Conservation (phyloP, 768 basidiomycete genomes). For the Tulasnella sp. region DNA sequence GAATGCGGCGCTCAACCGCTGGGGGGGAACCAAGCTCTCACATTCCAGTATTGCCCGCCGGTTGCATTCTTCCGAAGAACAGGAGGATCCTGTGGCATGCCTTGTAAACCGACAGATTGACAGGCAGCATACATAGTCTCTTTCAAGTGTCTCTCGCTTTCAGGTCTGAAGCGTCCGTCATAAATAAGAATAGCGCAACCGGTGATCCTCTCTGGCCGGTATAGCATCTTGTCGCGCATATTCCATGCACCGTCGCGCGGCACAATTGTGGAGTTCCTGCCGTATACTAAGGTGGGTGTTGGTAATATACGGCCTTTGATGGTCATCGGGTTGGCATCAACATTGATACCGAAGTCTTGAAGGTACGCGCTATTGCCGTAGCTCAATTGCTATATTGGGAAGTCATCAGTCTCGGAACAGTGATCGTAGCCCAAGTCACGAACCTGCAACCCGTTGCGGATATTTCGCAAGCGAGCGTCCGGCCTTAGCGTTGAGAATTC, state of each 20-base stretch:
- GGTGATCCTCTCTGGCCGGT: conserved; percentile 48
- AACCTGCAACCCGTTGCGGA: conserved; percentile 53
- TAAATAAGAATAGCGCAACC: conserved; percentile 63
- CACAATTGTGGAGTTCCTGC: conserved; percentile 38
- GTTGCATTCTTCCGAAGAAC: conserved; percentile 56
- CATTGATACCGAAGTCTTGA: conserved; percentile 64
- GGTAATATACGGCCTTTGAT: conserved; percentile 62
- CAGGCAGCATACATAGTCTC: conserved; percentile 35
- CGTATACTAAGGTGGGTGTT: conserved; percentile 66
- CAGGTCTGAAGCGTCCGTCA: conserved; percentile 57
- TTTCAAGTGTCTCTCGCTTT: conserved; percentile 52
- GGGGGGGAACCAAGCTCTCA: not conserved
- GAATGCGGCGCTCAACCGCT: not conserved
- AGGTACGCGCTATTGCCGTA: conserved; percentile 76
- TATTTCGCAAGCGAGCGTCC: conserved; percentile 51
- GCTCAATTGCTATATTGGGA: conserved; percentile 34
- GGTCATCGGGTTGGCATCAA: conserved; percentile 51
- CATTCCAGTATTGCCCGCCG: conserved; percentile 41
- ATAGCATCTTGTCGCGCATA: conserved; percentile 56
- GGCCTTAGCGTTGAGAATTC: conserved; percentile 66
- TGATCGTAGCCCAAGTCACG: not conserved
- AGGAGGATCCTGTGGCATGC: conserved; percentile 44
- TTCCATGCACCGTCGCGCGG: conserved; percentile 74
- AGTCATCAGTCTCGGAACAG: not conserved
- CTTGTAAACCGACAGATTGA: conserved; percentile 51